Evolutionary conservation across 495 filamentous ascomycete genomes (phyloP).

Genomic region (Cercophora sp.): DNA sequence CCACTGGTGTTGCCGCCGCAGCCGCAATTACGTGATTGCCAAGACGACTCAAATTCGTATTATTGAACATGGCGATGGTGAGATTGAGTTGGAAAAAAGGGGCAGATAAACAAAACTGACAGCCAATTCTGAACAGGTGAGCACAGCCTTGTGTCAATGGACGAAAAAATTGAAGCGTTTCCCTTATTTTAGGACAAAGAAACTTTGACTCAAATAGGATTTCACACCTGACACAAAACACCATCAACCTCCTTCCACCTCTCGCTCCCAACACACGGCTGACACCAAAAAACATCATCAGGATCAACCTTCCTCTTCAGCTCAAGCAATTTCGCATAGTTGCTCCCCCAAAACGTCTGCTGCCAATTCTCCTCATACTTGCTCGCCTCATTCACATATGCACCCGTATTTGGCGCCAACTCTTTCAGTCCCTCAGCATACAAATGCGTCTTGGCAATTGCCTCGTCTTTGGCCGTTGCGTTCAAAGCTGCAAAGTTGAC

Average conservation of each 20-base stretch:
- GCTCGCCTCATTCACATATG: conserved; percentile 38
- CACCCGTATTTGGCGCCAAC: conserved; percentile 30
- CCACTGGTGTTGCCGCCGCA: too few species aligned
- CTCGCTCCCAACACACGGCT: conserved; percentile 54
- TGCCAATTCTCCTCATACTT: conserved; percentile 43
- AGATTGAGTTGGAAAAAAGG: too few species aligned
- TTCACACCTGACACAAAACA: conserved; percentile 24
- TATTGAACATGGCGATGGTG: too few species aligned
- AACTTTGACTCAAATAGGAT: too few species aligned
- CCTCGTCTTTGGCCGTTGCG: conserved; percentile 32
- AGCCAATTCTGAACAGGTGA: too few species aligned
- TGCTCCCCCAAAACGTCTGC: conserved; percentile 39
- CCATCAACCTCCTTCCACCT: conserved; percentile 39
- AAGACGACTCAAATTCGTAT: too few species aligned
- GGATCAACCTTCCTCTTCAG: conserved; percentile 53
- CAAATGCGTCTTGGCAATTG: conserved; percentile 39
- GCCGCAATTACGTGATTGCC: too few species aligned
- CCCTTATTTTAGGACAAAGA: too few species aligned
- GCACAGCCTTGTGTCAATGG: too few species aligned
- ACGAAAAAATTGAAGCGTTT: too few species aligned
- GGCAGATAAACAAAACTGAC: too few species aligned
- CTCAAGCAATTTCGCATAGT: conserved; percentile 32
- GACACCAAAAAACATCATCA: conserved; percentile 49
- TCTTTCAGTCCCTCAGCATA: conserved; percentile 36
- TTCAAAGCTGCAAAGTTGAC: conserved; percentile 38